phyloP scores from a whole-genome alignment of 306 rosid genomes.

The Trifolium subterraneum region DNA sequence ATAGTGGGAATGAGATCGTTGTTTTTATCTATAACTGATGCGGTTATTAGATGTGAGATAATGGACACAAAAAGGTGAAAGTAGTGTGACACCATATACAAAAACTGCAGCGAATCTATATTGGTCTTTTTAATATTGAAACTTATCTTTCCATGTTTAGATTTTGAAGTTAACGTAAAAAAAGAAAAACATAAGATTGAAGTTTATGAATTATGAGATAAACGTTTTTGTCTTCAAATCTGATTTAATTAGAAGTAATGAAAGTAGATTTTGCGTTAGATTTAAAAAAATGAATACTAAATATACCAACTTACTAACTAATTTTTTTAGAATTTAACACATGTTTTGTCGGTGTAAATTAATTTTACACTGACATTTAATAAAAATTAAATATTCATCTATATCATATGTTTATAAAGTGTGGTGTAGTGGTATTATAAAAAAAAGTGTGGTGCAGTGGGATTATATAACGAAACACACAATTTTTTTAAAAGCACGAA shows the following conservation, averaged over 20 bases:
- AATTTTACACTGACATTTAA: too few relatives aligned
- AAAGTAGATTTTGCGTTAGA: too few relatives aligned
- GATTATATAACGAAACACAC: too few relatives aligned
- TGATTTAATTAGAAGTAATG: not conserved
- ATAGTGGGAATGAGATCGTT: slow-evolving; percentile 36
- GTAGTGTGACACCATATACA: not conserved
- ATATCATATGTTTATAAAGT: too few relatives aligned
- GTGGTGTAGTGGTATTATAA: too few relatives aligned
- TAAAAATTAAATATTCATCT: too few relatives aligned
- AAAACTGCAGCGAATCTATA: slow-evolving; percentile 3
- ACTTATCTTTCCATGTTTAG: not conserved
- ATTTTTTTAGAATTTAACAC: too few relatives aligned
- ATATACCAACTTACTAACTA: too few relatives aligned
- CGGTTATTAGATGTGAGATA: not conserved
- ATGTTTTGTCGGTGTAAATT: too few relatives aligned
- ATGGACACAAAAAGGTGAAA: slow-evolving; percentile 18
- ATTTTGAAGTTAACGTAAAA: not conserved
- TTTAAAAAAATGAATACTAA: too few relatives aligned
- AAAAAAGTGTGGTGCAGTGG: too few relatives aligned
- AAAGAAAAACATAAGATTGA: not conserved
- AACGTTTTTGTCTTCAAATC: not conserved
- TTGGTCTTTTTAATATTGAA: not conserved
- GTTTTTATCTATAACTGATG: slow-evolving; percentile 27
- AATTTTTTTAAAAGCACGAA: too few relatives aligned
- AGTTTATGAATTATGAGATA: not conserved